A percentile compares a stretch with the other conserved stretches of the same genome.
Evolutionary conservation across 2,329 filamentous ascomycete species (phyloP).

Genomic region (Clarireedia paspali): DNA sequence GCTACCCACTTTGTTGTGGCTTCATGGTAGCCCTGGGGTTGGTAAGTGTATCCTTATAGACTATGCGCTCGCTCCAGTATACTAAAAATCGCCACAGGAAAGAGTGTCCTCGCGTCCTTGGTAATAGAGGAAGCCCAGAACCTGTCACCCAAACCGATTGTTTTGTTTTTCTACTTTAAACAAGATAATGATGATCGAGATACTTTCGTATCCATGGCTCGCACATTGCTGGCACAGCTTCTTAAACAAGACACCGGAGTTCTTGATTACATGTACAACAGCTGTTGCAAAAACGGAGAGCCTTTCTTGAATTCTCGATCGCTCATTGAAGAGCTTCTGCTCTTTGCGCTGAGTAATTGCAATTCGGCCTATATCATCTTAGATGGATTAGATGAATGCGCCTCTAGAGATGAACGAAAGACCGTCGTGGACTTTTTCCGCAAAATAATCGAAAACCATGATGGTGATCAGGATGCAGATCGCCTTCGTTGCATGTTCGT

Average conservation of each 20-base stretch:
- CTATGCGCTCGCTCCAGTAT: too few relatives aligned
- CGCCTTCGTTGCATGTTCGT: slow-evolving; percentile 28
- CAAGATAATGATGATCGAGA: slow-evolving; percentile 27
- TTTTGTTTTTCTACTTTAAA: slow-evolving; percentile 35
- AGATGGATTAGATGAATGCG: slow-evolving; percentile 38
- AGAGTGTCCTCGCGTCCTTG: slow-evolving; percentile 34
- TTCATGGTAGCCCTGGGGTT: slow-evolving; percentile 5
- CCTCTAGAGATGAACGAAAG: slow-evolving; percentile 24
- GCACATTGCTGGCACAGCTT: slow-evolving; percentile 31
- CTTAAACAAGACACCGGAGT: slow-evolving; percentile 26
- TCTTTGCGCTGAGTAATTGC: slow-evolving; percentile 20
- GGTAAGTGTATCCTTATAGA: too few relatives aligned
- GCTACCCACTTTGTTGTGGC: too few relatives aligned
- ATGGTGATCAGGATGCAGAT: slow-evolving; percentile 7
- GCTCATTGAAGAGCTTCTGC: slow-evolving; percentile 28
- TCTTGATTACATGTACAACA: slow-evolving; percentile 30
- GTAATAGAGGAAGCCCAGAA: slow-evolving; percentile 29
- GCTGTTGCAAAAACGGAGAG: slow-evolving; percentile 27
- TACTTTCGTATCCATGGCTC: slow-evolving; percentile 29
- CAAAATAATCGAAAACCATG: slow-evolving; percentile 5
- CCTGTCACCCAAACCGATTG: slow-evolving; percentile 12
- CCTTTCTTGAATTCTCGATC: slow-evolving; percentile 21
- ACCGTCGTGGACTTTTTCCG: slow-evolving; percentile 28
- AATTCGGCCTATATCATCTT: slow-evolving; percentile 31
- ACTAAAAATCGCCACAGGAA: slow-evolving; percentile 14